phyloP scores from a whole-genome alignment of 345 rosid genomes.

The Leavenworthia alabamica region DNA sequence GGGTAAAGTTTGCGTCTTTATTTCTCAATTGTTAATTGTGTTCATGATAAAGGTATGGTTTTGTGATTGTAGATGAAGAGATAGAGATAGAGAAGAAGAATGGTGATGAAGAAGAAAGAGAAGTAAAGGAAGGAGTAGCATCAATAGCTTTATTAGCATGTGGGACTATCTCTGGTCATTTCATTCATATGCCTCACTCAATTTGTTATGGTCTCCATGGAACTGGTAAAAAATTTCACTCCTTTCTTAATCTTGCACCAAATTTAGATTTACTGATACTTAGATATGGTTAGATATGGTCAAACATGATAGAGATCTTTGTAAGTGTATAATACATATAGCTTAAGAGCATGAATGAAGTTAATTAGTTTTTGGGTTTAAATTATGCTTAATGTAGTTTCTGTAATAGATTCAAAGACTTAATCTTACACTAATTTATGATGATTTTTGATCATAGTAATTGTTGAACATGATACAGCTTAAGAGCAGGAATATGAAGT shows the following conservation, averaged over 20 bases:
- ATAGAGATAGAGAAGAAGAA: constrained; percentile 23
- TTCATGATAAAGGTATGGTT: neutral
- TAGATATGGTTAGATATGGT: neutral
- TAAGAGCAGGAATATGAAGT: neutral
- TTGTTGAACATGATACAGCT: neutral
- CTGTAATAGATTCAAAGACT: neutral
- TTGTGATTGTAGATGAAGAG: constrained; percentile 25
- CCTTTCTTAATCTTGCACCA: neutral
- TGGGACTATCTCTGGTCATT: constrained; percentile 92
- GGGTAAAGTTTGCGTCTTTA: constrained; percentile 26
- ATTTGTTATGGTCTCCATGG: constrained; percentile 90
- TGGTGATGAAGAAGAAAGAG: constrained; percentile 20
- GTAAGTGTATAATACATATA: neutral
- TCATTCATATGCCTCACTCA: constrained; percentile 71
- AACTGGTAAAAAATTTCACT: constrained; percentile 45
- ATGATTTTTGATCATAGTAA: neutral
- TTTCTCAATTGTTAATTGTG: neutral
- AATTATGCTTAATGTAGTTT: no score
- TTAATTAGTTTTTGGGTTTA: neutral
- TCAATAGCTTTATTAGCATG: constrained; percentile 71
- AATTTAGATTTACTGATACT: neutral
- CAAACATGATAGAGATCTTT: neutral
- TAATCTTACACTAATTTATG: neutral
- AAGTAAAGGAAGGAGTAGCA: constrained; percentile 79
- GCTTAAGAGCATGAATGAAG: neutral